Conservation (phyloP, 2,329 filamentous ascomycete species). For the Fusarium solani-melongenae region DNA sequence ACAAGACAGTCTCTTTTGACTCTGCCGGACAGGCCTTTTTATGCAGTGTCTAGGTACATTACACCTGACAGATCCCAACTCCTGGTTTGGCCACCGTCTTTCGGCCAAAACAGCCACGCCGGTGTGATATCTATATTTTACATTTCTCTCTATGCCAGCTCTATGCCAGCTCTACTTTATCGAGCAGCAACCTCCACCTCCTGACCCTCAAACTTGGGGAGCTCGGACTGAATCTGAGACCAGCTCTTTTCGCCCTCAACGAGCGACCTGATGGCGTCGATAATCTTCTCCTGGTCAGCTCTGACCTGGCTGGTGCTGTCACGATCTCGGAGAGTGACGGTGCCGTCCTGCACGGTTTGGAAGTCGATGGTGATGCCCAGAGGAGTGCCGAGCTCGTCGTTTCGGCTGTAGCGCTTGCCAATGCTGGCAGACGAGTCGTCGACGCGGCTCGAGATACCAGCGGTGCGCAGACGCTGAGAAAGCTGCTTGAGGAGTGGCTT, state of each 20-base stretch:
- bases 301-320: slow-evolving; percentile 93
- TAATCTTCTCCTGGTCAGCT: slow-evolving; percentile 81
- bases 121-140: slow-evolving; percentile 35
- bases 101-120: slow-evolving; percentile 3
- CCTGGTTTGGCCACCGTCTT: slow-evolving; percentile 11
- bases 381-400: slow-evolving; percentile 95
- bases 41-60: slow-evolving; percentile 21
- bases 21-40: slow-evolving; percentile 10
- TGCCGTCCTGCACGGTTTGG: slow-evolving; percentile 89
- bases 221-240: slow-evolving; percentile 77
- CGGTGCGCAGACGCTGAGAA: slow-evolving; percentile 78
- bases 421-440: slow-evolving; percentile 93
- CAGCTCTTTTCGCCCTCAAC: slow-evolving; percentile 64
- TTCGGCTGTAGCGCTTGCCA: slow-evolving; percentile 93
- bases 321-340: slow-evolving; percentile 88
- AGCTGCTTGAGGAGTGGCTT: slow-evolving; percentile 79
- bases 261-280: slow-evolving; percentile 75
- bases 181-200: slow-evolving; percentile 61
- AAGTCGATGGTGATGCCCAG: slow-evolving; percentile 96
- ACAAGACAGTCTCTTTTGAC: slow-evolving; percentile 8
- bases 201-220: slow-evolving; percentile 88
- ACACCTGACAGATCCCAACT: slow-evolving; percentile 20
- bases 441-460: slow-evolving; percentile 84
- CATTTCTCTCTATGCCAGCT: slow-evolving; percentile 24
- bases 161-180: slow-evolving; percentile 36